Base-by-base conservation (phyloP, 495 filamentous ascomycete genomes). In the Tuber brumale region DNA sequence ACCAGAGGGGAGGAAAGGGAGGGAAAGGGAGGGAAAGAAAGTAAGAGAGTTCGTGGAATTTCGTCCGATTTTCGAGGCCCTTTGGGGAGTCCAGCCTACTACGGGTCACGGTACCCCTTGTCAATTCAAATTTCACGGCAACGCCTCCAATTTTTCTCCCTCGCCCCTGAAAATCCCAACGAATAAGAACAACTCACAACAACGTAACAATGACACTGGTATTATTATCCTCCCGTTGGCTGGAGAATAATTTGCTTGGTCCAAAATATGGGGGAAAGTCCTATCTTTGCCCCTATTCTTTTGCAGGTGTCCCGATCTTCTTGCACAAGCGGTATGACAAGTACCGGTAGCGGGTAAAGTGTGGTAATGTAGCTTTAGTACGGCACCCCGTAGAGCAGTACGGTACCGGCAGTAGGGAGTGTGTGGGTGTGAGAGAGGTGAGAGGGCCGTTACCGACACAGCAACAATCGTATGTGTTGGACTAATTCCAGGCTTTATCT, bases 131-230 rank as follows among this genome's bases (percentile, higher is more conserved):
- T 79, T 76, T 76, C 78, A 70, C 61, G 76, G 66, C 76, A 66
- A 35, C 57, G 57, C 57, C 27, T 14, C 57, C 78, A 72, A 75
- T 70, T 75, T 75, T 79, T 61, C 71, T 69, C 57, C 19, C 44
- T 79, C 75, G 76, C 78, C 78, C 78, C 78, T 80, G 78, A 80
- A 80, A 80, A 80, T 73, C 78, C 48, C 71, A 79, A 70, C 75
- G 75, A 77, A 79, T 74, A 61, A 72, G 46, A 77, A 74, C 45
- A 73, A 21, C 70, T 73, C 76, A 70, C 75, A 70, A 66, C 57
- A 66, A 66, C 57, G 57, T 66, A 66, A 66, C 27, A 35, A 66
- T 35, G 57, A 66, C 57, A 66, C 57, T 2, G 3, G 27, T 66
- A 31, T 16, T 66, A 66, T 35, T 66, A 66, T 35, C 57, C 57